phyloP scores from a whole-genome alignment of 768 basidiomycete species.

The Termitomyces sp. region DNA sequence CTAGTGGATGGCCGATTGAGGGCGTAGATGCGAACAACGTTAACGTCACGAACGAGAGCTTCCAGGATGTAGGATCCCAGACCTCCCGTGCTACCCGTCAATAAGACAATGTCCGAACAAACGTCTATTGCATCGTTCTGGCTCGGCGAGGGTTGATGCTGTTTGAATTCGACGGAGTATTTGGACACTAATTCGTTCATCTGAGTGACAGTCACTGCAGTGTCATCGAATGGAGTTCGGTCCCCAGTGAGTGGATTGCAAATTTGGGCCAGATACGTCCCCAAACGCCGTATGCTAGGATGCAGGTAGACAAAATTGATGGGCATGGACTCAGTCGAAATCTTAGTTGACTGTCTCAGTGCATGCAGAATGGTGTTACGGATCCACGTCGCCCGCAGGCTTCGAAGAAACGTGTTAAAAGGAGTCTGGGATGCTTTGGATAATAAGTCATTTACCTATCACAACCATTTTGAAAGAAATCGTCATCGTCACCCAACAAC shows the following conservation, averaged over 20 bases:
- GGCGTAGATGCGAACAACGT: not conserved
- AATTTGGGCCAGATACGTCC: not conserved
- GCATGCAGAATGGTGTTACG: not conserved
- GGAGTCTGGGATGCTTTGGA: not conserved
- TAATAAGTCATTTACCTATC: not conserved
- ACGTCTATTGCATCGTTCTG: not conserved
- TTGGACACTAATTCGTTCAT: not conserved
- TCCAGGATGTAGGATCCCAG: not conserved
- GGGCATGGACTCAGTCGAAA: not conserved
- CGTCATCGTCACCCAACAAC: not conserved
- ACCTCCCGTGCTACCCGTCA: not conserved
- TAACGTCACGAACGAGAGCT: not conserved
- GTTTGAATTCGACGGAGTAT: not conserved
- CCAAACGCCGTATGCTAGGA: not conserved
- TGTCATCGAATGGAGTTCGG: not conserved
- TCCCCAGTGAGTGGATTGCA: not conserved
- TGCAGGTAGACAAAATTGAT: not conserved
- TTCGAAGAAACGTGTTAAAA: not conserved
- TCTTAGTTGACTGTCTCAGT: not conserved
- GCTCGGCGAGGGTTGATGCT: not conserved
- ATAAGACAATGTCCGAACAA: not conserved
- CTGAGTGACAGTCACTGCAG: not conserved
- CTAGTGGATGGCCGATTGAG: not conserved
- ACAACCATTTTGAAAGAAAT: not conserved
- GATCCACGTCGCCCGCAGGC: not conserved